A percentile compares a stretch with the other conserved stretches of the same genome.
These are phyloP conservation scores for Blastobotrys proliferans DNA, from an alignment of 1,139 yeast genomes.

Conservation along the genomic window DNA sequence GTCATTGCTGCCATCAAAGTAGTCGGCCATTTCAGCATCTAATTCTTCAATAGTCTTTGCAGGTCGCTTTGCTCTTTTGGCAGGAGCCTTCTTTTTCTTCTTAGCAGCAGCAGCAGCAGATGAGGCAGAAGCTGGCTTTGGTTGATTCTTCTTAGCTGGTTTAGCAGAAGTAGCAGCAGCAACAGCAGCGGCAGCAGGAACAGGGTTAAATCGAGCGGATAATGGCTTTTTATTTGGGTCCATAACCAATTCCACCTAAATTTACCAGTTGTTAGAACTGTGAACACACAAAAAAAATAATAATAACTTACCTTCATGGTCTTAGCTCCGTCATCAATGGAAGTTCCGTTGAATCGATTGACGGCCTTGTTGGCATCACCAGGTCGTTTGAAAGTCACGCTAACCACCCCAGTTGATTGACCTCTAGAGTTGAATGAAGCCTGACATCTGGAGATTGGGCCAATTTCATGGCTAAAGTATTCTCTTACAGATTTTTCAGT, in stretches of 20 bases:
- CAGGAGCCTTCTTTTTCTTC: conserved; percentile 5
- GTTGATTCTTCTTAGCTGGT: conserved; percentile 15
- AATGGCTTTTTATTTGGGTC: conserved; percentile 82
- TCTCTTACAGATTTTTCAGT: conserved; percentile 39
- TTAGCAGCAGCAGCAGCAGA: conserved; percentile 20
- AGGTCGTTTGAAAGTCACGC: conserved; percentile 66
- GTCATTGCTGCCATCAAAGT: conserved; percentile 39
- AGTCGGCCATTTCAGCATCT: conserved; percentile 73
- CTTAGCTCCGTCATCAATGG: conserved; percentile 82
- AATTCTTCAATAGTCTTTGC: conserved; percentile 64
- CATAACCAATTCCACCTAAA: conserved; percentile 67
- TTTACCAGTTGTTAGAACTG: not conserved
- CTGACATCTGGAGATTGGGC: conserved; percentile 70
- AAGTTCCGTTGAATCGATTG: conserved; percentile 83
- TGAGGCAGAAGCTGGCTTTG: conserved; percentile 23
- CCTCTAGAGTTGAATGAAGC: conserved; percentile 86
- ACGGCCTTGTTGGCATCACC: conserved; percentile 75
- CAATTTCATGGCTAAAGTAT: conserved; percentile 83
- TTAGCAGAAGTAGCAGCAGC: conserved; percentile 24
- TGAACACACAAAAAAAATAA: too few species aligned
- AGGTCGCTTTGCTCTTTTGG: conserved; percentile 72
- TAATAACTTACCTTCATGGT: conserved; percentile 53
- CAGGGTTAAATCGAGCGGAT: conserved; percentile 64
- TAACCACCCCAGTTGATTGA: conserved; percentile 87
- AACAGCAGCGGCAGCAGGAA: conserved; percentile 37